phyloP scores from a whole-genome alignment of 169 alveolate species.

The Plasmodium blacklocki region DNA sequence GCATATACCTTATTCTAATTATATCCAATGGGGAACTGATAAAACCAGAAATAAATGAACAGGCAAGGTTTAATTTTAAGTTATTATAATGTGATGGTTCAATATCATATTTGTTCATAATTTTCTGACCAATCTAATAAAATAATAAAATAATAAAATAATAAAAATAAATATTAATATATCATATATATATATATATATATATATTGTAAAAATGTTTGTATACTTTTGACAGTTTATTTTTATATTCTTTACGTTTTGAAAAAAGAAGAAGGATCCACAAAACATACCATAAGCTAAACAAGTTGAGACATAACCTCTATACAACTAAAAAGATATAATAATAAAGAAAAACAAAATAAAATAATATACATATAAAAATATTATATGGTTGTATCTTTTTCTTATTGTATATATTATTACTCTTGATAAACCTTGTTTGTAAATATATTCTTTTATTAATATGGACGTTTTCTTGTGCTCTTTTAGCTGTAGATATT shows the following conservation, averaged over 20 bases:
- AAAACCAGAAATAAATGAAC: constrained; percentile 48
- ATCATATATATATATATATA: background rate
- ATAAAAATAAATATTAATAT: background rate
- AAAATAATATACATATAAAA: too few relatives aligned
- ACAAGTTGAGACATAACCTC: constrained; percentile 69
- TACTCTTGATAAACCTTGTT: constrained; percentile 62
- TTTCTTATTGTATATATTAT: background rate
- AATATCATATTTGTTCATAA: constrained; percentile 22
- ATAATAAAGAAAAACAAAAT: background rate
- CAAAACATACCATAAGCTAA: constrained; percentile 58
- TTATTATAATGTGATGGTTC: constrained; percentile 46
- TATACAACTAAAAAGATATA: constrained; percentile 28
- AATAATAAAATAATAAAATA: background rate
- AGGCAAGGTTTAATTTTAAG: constrained; percentile 34
- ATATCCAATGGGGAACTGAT: constrained; percentile 67
- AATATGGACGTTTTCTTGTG: constrained; percentile 24
- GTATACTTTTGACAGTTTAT: background rate
- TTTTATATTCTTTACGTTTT: constrained; percentile 35
- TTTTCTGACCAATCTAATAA: constrained; percentile 32
- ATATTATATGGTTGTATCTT: too few relatives aligned
- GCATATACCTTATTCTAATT: constrained; percentile 38
- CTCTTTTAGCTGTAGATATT: constrained; percentile 34
- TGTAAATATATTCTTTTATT: constrained; percentile 22
- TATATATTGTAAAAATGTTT: background rate
- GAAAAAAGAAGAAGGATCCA: constrained; percentile 61